Evolutionary conservation across 352 stramenopile species (phyloP).

Genomic region (Globisporangium mamillatum): DNA sequence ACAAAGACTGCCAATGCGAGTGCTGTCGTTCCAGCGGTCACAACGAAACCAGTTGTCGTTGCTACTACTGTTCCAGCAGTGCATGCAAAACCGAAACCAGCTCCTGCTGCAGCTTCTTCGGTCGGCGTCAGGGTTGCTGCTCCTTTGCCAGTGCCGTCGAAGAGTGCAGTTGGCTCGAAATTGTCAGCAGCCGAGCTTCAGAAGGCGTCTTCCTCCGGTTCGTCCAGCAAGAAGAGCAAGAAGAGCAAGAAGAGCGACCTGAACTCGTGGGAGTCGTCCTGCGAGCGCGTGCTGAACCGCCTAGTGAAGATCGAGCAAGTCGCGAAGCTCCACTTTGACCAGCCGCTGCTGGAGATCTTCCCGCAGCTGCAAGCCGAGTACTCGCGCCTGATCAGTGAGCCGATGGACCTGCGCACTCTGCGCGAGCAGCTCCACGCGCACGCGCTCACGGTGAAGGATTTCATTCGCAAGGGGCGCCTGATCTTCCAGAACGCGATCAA

Average conservation of each 20-base stretch:
- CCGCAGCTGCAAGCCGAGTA: constrained; percentile 72
- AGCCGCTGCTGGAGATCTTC: constrained; percentile 71
- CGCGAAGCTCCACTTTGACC: constrained; percentile 75
- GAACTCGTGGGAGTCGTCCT: constrained; percentile 63
- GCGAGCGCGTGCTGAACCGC: constrained; percentile 68
- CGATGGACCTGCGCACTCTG: constrained; percentile 80
- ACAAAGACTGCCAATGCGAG: constrained; percentile 3
- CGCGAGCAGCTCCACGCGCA: constrained; percentile 62
- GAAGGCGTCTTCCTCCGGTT: constrained; percentile 18
- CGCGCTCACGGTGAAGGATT: constrained; percentile 43
- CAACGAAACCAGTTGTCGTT: neutral
- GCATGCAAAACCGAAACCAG: neutral
- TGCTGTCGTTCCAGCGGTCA: neutral
- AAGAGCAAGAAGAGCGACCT: constrained; percentile 80
- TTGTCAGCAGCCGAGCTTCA: constrained; percentile 27
- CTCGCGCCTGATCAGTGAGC: constrained; percentile 56
- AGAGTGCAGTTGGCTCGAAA: constrained; percentile 29
- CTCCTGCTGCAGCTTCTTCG: neutral
- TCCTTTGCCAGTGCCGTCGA: neutral
- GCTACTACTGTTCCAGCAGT: neutral
- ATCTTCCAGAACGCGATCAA: constrained; percentile 83
- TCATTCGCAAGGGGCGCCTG: constrained; percentile 65
- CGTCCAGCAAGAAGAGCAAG: constrained; percentile 51
- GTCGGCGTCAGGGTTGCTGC: neutral
- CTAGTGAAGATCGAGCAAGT: constrained; percentile 80